These are phyloP conservation scores for Musa balbisiana DNA, from an alignment of 202 grass and related monocot species.

Conservation along the genomic window DNA sequence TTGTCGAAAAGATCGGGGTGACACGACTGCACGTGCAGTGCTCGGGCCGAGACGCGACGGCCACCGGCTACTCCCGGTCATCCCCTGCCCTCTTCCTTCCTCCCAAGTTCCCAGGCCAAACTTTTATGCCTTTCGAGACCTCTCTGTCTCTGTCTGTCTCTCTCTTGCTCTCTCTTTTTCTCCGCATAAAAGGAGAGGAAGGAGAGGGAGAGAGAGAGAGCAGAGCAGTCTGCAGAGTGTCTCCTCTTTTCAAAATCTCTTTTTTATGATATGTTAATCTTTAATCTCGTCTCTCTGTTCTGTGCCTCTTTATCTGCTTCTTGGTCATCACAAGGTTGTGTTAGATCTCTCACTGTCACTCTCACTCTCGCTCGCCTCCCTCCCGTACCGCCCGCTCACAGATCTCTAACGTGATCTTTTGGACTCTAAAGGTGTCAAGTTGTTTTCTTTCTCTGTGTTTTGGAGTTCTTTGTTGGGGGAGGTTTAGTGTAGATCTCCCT, in stretches of 20 bases:
- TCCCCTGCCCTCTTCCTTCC: neutral
- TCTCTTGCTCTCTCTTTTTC: neutral
- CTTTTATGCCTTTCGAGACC: no score
- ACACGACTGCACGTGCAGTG: slow-evolving; percentile 14
- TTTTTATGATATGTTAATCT: neutral
- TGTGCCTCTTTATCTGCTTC: neutral
- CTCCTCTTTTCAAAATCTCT: neutral
- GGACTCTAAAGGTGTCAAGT: neutral
- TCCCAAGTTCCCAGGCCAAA: neutral
- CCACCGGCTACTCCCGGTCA: slow-evolving; percentile 2
- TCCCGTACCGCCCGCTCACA: neutral
- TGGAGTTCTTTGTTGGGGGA: neutral
- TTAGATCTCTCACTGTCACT: neutral
- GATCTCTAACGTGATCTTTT: neutral
- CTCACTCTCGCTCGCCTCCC: neutral
- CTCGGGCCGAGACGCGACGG: neutral
- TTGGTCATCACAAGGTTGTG: neutral
- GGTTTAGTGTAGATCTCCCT: neutral
- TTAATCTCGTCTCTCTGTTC: neutral
- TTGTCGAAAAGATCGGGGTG: no score
- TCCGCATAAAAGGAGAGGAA: neutral
- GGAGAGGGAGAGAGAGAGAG: neutral
- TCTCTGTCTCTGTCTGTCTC: no score
- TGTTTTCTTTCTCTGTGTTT: neutral
- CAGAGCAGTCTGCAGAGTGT: neutral